Evolutionary conservation across 2,329 filamentous ascomycete genomes (phyloP).

Genomic region (Capronia epimyces): DNA sequence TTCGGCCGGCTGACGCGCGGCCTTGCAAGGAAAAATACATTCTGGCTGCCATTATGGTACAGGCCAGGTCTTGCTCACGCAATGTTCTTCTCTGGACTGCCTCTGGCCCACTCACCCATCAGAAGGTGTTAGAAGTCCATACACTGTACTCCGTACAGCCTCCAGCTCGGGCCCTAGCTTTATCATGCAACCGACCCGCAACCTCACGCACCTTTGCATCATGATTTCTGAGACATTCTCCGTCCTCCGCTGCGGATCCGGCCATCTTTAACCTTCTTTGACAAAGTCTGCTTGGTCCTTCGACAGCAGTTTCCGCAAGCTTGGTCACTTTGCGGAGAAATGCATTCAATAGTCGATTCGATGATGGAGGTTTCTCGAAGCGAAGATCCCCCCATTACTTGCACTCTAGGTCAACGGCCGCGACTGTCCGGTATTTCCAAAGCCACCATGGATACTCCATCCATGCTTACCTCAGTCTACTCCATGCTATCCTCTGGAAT

Average conservation of each 20-base stretch:
- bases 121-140: not conserved
- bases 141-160: not conserved
- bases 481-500: too few relatives aligned
- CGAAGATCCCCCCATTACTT: too few relatives aligned
- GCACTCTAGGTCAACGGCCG: too few relatives aligned
- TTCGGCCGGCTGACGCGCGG: not conserved
- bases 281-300: not conserved
- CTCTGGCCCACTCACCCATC: conserved; percentile 15
- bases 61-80: not conserved
- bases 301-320: not conserved
- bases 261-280: conserved; percentile 16
- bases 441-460: too few relatives aligned
- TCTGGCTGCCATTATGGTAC: not conserved
- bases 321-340: conserved; percentile 1
- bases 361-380: not conserved
- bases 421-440: not conserved
- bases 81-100: conserved; percentile 4
- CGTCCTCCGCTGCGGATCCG: conserved; percentile 15
- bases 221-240: conserved; percentile 26
- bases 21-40: not conserved
- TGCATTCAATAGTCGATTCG: not conserved
- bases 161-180: conserved; percentile 12
- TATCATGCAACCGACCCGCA: conserved; percentile 19
- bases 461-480: too few relatives aligned
- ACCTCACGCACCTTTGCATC: conserved; percentile 14